Conservation (phyloP, 768 basidiomycete genomes). For the Lentinula edodes region DNA sequence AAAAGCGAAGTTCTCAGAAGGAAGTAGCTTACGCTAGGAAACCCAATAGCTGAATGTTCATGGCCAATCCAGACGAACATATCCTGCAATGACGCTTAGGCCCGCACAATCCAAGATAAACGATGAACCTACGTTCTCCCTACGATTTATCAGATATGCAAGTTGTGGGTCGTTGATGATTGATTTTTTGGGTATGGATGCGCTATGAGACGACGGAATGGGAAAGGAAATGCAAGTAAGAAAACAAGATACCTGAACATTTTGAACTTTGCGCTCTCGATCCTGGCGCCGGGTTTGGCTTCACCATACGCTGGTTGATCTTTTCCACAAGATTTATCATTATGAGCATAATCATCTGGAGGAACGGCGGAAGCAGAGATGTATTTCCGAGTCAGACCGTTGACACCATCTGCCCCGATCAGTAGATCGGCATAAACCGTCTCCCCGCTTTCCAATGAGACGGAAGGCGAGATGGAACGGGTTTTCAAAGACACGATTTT, state of each 20-base stretch:
- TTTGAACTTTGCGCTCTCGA: conserved; percentile 17
- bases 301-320: conserved; percentile 1
- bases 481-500: conserved; percentile 24
- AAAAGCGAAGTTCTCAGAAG: background rate
- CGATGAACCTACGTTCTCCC: conserved; percentile 15
- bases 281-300: conserved; percentile 10
- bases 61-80: conserved; percentile 33
- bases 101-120: background rate
- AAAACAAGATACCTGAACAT: conserved; percentile 37
- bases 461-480: conserved; percentile 17
- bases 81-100: conserved; percentile 12
- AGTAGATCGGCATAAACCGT: conserved; percentile 43
- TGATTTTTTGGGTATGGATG: conserved; percentile 31
- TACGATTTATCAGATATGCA: conserved; percentile 20
- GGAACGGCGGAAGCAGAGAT: conserved; percentile 21
- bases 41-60: conserved; percentile 20
- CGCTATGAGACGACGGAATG: conserved; percentile 17
- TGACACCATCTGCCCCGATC: conserved; percentile 50
- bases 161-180: conserved; percentile 38
- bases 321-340: conserved; percentile 22
- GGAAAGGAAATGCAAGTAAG: background rate
- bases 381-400: conserved; percentile 27
- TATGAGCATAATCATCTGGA: background rate
- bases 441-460: conserved; percentile 34
- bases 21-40: conserved; percentile 22